phyloP scores from a whole-genome alignment of 2,329 filamentous ascomycete species.

The Hypoxylon rubiginosum region DNA sequence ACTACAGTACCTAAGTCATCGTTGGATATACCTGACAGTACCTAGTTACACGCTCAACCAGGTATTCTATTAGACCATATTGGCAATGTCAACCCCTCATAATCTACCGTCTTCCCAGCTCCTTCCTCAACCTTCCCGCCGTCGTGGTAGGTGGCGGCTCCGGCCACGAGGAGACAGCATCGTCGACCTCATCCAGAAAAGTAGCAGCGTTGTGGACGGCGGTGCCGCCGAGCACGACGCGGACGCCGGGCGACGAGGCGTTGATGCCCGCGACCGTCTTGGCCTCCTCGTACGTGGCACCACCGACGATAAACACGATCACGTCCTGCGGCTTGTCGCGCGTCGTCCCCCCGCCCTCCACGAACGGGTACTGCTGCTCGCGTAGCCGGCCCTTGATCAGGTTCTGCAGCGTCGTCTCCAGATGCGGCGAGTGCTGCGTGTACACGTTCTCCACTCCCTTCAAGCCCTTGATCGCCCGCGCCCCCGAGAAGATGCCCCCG shows the following conservation, averaged over 20 bases:
- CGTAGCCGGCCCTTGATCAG: conserved; percentile 91
- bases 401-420: conserved; percentile 90
- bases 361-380: conserved; percentile 91
- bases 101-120: conserved; percentile 66
- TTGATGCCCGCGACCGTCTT: conserved; percentile 97
- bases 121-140: conserved; percentile 72
- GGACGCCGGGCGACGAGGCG: conserved; percentile 86
- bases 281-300: conserved; percentile 95
- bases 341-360: conserved; percentile 88
- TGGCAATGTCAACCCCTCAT: not conserved
- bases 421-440: conserved; percentile 91
- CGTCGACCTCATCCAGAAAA: conserved; percentile 92
- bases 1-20: too few relatives aligned
- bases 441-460: conserved; percentile 99
- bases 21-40: too few relatives aligned
- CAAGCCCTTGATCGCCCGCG: conserved; percentile 90
- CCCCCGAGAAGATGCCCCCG: conserved; percentile 89
- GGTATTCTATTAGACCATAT: too few relatives aligned
- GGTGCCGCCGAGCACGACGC: conserved; percentile 91
- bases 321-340: conserved; percentile 97
- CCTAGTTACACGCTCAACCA: too few relatives aligned
- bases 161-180: conserved; percentile 89
- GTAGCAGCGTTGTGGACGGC: conserved; percentile 87
- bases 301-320: conserved; percentile 93
- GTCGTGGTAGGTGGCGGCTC: conserved; percentile 73